These are phyloP conservation scores for Starmerella kuoi DNA, from an alignment of 805 yeast species.

Conservation along the genomic window DNA sequence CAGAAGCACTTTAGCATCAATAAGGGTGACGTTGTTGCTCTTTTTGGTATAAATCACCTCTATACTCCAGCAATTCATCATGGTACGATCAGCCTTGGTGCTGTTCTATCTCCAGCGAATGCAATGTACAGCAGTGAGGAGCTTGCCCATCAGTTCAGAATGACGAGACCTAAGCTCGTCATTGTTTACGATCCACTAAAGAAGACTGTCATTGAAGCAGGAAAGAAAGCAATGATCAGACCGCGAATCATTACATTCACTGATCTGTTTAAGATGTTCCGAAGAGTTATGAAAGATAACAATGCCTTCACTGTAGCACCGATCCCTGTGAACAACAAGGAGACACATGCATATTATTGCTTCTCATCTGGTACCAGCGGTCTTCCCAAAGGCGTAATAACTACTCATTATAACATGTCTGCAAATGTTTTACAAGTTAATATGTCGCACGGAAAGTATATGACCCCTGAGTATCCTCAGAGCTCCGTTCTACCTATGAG, in stretches of 20 bases:
- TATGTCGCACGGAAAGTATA: slow-evolving; percentile 5
- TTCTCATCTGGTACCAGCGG: slow-evolving; percentile 37
- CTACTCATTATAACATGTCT: slow-evolving; percentile 44
- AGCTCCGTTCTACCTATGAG: slow-evolving; percentile 29
- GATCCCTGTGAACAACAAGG: slow-evolving; percentile 12
- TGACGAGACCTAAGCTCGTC: slow-evolving; percentile 19
- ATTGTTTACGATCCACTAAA: slow-evolving; percentile 16
- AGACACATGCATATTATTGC: slow-evolving; percentile 25
- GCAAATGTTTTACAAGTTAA: slow-evolving; percentile 27
- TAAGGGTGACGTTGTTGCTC: slow-evolving; percentile 26
- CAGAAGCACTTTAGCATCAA: slow-evolving; percentile 17
- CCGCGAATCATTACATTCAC: slow-evolving; percentile 3
- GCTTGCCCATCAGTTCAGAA: slow-evolving; percentile 25
- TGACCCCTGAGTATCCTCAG: slow-evolving; percentile 23
- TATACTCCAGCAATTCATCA: slow-evolving; percentile 26
- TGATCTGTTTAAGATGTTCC: slow-evolving; percentile 6
- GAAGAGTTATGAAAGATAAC: neutral
- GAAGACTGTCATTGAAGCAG: slow-evolving; percentile 10
- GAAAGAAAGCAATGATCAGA: slow-evolving; percentile 5
- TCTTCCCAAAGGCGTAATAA: slow-evolving; percentile 64
- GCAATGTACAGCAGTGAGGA: slow-evolving; percentile 27
- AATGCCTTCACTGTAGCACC: slow-evolving; percentile 10
- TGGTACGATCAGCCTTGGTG: slow-evolving; percentile 25
- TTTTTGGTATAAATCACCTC: slow-evolving; percentile 26
- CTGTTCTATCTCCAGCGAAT: slow-evolving; percentile 28